Percentiles rank a stretch among this genome's conserved stretches.
Conservation (phyloP, 2,329 filamentous ascomycete genomes). For the Aspergillus cejpii region DNA sequence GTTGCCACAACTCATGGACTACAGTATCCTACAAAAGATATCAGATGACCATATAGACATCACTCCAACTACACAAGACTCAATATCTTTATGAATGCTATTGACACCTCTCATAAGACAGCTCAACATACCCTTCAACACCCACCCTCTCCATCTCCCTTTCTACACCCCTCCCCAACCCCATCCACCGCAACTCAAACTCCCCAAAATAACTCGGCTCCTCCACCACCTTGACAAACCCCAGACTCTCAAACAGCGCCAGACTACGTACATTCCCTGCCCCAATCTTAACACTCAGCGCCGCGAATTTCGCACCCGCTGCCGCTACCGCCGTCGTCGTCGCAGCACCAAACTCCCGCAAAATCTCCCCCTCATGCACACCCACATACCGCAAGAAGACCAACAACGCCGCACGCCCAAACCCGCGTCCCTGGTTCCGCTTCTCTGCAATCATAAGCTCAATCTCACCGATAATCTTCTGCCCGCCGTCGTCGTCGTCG, state of each 20-base stretch:
- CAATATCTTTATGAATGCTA: slow-evolving; percentile 1
- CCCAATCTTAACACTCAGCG: slow-evolving; percentile 58
- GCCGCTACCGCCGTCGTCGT: slow-evolving; percentile 8
- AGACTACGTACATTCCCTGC: slow-evolving; percentile 52
- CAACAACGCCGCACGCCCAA: slow-evolving; percentile 59
- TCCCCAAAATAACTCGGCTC: slow-evolving; percentile 62
- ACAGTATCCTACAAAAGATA: no score
- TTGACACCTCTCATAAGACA: slow-evolving; percentile 28
- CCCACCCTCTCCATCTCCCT: slow-evolving; percentile 27
- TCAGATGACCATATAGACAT: no score
- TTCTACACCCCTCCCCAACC: slow-evolving; percentile 25
- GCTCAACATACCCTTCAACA: slow-evolving; percentile 35
- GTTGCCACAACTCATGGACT: no score
- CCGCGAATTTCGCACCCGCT: slow-evolving; percentile 24
- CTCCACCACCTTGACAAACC: slow-evolving; percentile 48
- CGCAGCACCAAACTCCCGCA: slow-evolving; percentile 47
- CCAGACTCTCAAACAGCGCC: slow-evolving; percentile 54
- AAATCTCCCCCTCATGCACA: slow-evolving; percentile 47
- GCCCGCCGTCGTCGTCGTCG: slow-evolving; percentile 31
- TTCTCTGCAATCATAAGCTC: slow-evolving; percentile 13
- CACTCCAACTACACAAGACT: no score
- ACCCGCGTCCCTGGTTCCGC: slow-evolving; percentile 54
- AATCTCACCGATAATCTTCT: slow-evolving; percentile 23
- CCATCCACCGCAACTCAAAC: slow-evolving; percentile 49
- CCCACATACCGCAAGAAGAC: slow-evolving; percentile 65